A percentile compares a stretch with the other conserved stretches of the same genome.
Evolutionary conservation across 1,139 yeast genomes (phyloP).

Genomic region (Meyerozyma carpophila): DNA sequence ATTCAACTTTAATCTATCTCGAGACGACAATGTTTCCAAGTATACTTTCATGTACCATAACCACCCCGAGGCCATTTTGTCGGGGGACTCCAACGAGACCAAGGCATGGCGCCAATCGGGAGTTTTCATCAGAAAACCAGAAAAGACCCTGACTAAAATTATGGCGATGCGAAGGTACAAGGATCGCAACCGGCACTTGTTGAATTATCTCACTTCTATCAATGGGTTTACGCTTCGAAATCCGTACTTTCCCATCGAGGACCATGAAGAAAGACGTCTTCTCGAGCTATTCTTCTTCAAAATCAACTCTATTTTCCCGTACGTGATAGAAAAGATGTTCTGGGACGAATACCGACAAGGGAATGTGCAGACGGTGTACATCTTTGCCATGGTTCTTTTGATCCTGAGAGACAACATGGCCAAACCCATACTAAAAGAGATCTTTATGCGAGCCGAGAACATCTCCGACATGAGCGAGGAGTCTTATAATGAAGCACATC

Average conservation of each 20-base stretch:
- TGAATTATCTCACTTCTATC: constrained; percentile 19
- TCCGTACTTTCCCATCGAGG: constrained; percentile 17
- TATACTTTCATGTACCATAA: constrained; percentile 22
- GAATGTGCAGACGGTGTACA: constrained; percentile 18
- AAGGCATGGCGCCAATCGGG: constrained; percentile 26
- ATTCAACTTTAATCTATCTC: constrained; percentile 23
- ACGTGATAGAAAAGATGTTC: constrained; percentile 23
- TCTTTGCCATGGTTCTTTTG: constrained; percentile 25
- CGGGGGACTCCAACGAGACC: constrained; percentile 16
- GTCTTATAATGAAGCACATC: constrained; percentile 11
- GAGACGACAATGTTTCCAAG: constrained; percentile 13
- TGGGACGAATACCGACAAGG: constrained; percentile 22
- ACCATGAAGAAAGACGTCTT: constrained; percentile 19
- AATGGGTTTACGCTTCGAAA: constrained; percentile 31
- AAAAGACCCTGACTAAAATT: constrained; percentile 5
- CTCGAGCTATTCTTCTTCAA: constrained; percentile 26
- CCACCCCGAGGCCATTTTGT: constrained; percentile 24
- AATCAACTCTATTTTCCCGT: constrained; percentile 29
- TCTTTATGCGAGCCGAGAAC: constrained; percentile 9
- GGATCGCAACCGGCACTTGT: constrained; percentile 10
- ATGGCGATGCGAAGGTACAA: constrained; percentile 3
- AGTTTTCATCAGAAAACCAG: constrained; percentile 15
- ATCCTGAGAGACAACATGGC: constrained; percentile 25
- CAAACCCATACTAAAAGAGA: constrained; percentile 18
- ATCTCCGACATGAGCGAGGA: constrained; percentile 5